These are phyloP conservation scores for Gossypium sturtianum DNA, from an alignment of 345 rosid genomes.

Conservation along the genomic window DNA sequence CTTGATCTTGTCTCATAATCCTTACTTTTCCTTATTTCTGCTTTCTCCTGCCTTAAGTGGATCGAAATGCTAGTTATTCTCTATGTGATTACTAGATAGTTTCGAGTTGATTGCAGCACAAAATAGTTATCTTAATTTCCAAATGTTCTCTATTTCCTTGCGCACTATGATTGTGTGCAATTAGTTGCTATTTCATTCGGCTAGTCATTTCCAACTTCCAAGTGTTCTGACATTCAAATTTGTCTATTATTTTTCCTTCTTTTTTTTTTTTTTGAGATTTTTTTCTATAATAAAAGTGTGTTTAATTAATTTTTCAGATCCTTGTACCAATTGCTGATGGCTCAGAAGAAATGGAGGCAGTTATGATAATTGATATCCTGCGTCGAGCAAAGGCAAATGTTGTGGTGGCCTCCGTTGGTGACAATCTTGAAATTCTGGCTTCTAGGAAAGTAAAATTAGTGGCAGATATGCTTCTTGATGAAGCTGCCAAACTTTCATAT, in stretches of 20 bases:
- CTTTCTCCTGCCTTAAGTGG: not conserved
- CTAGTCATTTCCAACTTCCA: not conserved
- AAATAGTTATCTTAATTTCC: not conserved
- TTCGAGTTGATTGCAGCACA: not conserved
- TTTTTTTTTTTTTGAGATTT: no score
- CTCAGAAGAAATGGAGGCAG: constrained; percentile 94
- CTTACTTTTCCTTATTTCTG: not conserved
- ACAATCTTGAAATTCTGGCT: constrained; percentile 65
- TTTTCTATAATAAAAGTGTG: constrained; percentile 2
- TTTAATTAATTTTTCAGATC: constrained; percentile 38
- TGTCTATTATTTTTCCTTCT: not conserved
- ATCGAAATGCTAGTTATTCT: not conserved
- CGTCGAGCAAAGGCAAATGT: constrained; percentile 84
- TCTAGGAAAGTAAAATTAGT: constrained; percentile 82
- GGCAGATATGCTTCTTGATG: constrained; percentile 84
- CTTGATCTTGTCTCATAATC: not conserved
- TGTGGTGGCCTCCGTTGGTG: constrained; percentile 77
- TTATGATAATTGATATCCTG: constrained; percentile 68
- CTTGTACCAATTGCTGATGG: constrained; percentile 90
- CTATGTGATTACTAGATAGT: not conserved
- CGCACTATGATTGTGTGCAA: no score
- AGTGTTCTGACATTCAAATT: not conserved
- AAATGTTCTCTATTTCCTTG: not conserved
- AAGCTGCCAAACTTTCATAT: constrained; percentile 69
- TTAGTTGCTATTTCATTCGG: not conserved